These are phyloP conservation scores for Thelephora ganbajun DNA, from an alignment of 768 basidiomycete genomes.

Conservation along the genomic window DNA sequence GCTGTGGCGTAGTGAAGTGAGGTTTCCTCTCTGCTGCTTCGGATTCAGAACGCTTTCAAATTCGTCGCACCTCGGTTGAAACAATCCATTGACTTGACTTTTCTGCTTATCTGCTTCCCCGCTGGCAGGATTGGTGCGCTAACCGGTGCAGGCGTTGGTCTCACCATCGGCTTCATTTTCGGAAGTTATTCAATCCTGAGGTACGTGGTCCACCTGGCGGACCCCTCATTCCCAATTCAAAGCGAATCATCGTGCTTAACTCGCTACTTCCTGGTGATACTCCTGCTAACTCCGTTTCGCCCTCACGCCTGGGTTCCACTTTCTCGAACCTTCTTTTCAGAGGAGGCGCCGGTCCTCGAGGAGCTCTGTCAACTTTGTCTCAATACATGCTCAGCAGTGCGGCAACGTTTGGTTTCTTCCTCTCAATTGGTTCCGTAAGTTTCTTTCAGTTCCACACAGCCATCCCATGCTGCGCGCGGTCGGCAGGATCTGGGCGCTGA, in stretches of 20 bases:
- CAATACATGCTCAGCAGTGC: conserved; percentile 98
- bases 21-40: conserved; percentile 2
- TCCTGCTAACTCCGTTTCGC: neutral
- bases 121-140: conserved; percentile 73
- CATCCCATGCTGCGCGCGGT: neutral
- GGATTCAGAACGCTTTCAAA: neutral
- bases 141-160: conserved; percentile 87
- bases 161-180: conserved; percentile 96
- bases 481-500: no score
- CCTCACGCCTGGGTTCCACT: conserved; percentile 1
- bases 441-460: neutral
- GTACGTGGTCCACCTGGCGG: conserved; percentile 27
- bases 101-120: conserved; percentile 2
- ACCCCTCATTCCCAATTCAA: neutral
- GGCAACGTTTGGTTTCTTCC: conserved; percentile 95
- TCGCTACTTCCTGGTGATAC: no score
- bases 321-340: conserved; percentile 24
- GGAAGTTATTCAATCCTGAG: conserved; percentile 86
- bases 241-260: no score
- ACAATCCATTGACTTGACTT: neutral
- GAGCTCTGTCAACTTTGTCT: conserved; percentile 80
- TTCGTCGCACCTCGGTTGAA: neutral
- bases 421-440: conserved; percentile 81
- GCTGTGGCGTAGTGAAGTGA: conserved; percentile 16
- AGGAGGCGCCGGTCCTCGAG: conserved; percentile 83